phyloP scores from a whole-genome alignment of 208 protist species.

The Angomonas deanei region DNA sequence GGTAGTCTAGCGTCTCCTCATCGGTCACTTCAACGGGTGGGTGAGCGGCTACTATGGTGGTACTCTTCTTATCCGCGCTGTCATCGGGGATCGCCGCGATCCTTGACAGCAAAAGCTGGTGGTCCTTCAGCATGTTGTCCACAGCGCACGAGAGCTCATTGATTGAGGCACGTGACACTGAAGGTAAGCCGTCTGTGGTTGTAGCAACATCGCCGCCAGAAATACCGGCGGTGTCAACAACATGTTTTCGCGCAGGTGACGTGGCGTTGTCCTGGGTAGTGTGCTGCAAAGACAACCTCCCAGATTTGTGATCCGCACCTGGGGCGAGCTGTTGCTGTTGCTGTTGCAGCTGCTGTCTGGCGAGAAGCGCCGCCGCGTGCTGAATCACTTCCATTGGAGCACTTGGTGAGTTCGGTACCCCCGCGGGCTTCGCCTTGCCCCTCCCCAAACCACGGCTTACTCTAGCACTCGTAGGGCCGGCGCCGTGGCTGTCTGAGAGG shows the following conservation, averaged over 20 bases:
- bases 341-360: no score
- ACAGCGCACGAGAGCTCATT: constrained; percentile 33
- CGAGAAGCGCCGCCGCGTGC: constrained; percentile 45
- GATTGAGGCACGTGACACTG: no score
- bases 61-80: neutral
- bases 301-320: no score
- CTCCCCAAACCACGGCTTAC: constrained; percentile 26
- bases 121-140: constrained; percentile 73
- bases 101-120: constrained; percentile 46
- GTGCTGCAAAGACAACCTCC: no score
- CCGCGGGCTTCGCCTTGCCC: constrained; percentile 78
- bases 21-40: neutral
- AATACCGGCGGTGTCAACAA: no score
- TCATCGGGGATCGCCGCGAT: constrained; percentile 20
- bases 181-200: no score
- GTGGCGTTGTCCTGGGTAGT: no score
- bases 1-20: constrained; percentile 43
- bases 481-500: constrained; percentile 5
- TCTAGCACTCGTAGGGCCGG: constrained; percentile 4
- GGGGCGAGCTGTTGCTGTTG: no score
- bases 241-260: no score
- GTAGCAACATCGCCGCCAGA: no score
- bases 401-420: constrained; percentile 23
- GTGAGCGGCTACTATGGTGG: neutral
- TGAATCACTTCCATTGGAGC: constrained; percentile 70